Percentiles rank a stretch among this genome's conserved stretches.
Conservation (phyloP, 768 basidiomycete genomes). For the Hericium alpestre region DNA sequence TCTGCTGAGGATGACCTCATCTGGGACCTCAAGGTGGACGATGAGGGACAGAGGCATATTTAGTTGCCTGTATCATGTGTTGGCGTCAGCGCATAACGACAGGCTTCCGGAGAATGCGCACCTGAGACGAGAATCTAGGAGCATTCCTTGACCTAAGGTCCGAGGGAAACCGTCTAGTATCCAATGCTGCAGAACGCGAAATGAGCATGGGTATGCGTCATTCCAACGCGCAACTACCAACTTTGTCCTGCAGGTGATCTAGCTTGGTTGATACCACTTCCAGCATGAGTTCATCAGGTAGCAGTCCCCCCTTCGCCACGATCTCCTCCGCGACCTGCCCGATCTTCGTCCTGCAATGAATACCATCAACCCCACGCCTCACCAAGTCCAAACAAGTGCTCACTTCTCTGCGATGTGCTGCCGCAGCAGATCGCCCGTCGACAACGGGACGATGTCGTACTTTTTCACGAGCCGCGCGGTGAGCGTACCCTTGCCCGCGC, state of each 20-base stretch:
- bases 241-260: slow-evolving; percentile 54
- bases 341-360: slow-evolving; percentile 43
- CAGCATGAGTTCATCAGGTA: slow-evolving; percentile 75
- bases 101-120: slow-evolving; percentile 21
- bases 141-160: slow-evolving; percentile 71
- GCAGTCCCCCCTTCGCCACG: slow-evolving; percentile 66
- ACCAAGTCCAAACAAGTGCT: slow-evolving; percentile 9
- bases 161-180: slow-evolving; percentile 90
- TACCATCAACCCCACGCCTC: not conserved
- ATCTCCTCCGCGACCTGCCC: slow-evolving; percentile 68
- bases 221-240: slow-evolving; percentile 18
- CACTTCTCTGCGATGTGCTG: slow-evolving; percentile 69
- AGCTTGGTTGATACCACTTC: slow-evolving; percentile 67
- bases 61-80: slow-evolving; percentile 34
- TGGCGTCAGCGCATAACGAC: not conserved
- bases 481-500: slow-evolving; percentile 80
- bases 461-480: slow-evolving; percentile 64
- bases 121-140: slow-evolving; percentile 70
- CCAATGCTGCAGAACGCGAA: slow-evolving; percentile 53
- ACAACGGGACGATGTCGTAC: slow-evolving; percentile 69
- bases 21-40: slow-evolving; percentile 82
- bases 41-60: slow-evolving; percentile 65
- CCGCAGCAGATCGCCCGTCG: slow-evolving; percentile 77
- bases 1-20: slow-evolving; percentile 72
- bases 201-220: not conserved